A percentile compares a stretch with the other conserved stretches of the same genome.
Conservation (phyloP, 352 stramenopile species). For the Halophytophthora polymorphica region DNA sequence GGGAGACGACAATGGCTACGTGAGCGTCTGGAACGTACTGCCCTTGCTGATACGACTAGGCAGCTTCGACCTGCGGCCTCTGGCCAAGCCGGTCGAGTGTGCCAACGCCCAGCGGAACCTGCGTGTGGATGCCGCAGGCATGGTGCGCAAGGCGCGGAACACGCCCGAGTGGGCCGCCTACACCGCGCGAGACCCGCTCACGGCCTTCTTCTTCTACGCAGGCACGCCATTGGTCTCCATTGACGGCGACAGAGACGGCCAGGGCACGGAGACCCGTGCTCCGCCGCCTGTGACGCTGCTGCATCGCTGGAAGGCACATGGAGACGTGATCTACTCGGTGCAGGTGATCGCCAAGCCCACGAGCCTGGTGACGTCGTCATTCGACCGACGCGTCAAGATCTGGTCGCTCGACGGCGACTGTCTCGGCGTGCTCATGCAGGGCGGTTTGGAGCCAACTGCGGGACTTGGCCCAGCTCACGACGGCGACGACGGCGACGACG, state of each 20-base stretch:
- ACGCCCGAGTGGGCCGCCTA: conserved; percentile 63
- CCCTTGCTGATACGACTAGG: conserved; percentile 58
- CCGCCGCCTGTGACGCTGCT: conserved; percentile 28
- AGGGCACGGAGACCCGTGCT: conserved; percentile 7
- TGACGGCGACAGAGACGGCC: conserved; percentile 10
- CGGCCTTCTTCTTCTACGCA: conserved; percentile 57
- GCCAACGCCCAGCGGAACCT: conserved; percentile 71
- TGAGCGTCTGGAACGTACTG: conserved; percentile 72
- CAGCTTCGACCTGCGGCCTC: conserved; percentile 37
- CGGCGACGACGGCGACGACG: neutral
- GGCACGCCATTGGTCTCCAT: conserved; percentile 46
- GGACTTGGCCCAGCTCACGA: conserved; percentile 9
- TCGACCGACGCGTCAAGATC: conserved; percentile 76
- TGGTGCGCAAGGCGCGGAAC: conserved; percentile 70
- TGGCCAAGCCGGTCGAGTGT: conserved; percentile 63
- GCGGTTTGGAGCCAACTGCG: conserved; percentile 41
- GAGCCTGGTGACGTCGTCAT: conserved; percentile 74
- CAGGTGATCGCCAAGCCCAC: conserved; percentile 66
- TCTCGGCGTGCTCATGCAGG: conserved; percentile 75
- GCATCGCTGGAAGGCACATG: conserved; percentile 68
- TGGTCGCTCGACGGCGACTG: conserved; percentile 64
- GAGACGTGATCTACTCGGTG: conserved; percentile 73
- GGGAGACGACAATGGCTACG: conserved; percentile 74
- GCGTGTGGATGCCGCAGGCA: conserved; percentile 59
- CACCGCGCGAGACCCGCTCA: conserved; percentile 36